Conservation (phyloP, 1,139 yeast genomes). For the Sugiyamaella xylanicola region DNA sequence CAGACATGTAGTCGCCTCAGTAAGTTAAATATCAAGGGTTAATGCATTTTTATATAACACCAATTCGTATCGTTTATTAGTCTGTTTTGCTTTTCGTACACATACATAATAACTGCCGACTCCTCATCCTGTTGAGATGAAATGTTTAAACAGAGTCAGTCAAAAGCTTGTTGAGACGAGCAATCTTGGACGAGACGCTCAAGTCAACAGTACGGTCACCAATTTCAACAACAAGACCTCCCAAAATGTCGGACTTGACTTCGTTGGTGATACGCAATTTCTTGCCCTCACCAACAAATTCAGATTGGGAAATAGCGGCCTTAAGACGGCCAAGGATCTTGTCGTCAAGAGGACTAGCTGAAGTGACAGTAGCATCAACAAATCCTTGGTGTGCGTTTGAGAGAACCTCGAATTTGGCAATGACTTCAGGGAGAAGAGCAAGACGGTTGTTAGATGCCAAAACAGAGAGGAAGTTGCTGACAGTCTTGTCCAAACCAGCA, state of each 20-base stretch:
- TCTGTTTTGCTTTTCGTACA: constrained; percentile 14
- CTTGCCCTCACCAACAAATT: constrained; percentile 83
- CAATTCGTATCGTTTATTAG: constrained; percentile 4
- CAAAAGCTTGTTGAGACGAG: constrained; percentile 86
- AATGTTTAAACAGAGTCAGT: constrained; percentile 68
- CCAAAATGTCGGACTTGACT: constrained; percentile 87
- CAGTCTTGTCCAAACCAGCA: constrained; percentile 67
- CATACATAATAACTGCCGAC: constrained; percentile 1
- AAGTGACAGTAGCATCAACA: constrained; percentile 91
- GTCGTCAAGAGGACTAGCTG: constrained; percentile 81
- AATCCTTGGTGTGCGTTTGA: constrained; percentile 90
- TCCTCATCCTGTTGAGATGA: background rate
- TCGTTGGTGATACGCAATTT: constrained; percentile 80
- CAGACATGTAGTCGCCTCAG: no score
- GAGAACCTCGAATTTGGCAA: constrained; percentile 71
- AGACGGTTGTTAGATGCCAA: constrained; percentile 96
- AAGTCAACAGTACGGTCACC: constrained; percentile 97
- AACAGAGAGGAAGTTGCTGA: constrained; percentile 77
- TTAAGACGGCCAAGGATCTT: constrained; percentile 79
- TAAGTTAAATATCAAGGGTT: background rate
- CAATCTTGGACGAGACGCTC: constrained; percentile 80
- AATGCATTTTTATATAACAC: constrained; percentile 13
- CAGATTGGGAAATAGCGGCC: constrained; percentile 73
- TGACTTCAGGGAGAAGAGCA: constrained; percentile 63
- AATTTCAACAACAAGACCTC: constrained; percentile 94